A percentile compares a stretch with the other conserved stretches of the same genome.
Conservation (phyloP, 768 basidiomycete species). For the Suillus placidus region DNA sequence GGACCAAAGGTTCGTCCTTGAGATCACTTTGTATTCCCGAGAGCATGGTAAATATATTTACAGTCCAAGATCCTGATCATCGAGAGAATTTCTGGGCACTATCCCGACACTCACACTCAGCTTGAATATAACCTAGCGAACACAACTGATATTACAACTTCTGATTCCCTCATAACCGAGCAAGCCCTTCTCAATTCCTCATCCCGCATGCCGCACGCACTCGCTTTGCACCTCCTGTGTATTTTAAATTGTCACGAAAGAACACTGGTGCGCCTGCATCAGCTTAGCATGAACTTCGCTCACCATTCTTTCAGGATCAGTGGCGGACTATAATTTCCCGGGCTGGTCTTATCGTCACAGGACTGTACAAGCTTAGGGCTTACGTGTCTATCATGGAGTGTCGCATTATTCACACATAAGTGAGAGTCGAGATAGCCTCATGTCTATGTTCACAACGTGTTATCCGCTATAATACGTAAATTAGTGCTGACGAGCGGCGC, state of each 20-base stretch:
- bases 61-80: slow-evolving; percentile 12
- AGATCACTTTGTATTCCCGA: neutral
- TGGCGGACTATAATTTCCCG: neutral
- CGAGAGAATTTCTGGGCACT: slow-evolving; percentile 1
- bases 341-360: slow-evolving; percentile 3
- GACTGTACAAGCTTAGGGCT: slow-evolving; percentile 6
- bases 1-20: slow-evolving; percentile 7
- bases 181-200: neutral
- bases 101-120: neutral
- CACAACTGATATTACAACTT: neutral
- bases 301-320: slow-evolving; percentile 3
- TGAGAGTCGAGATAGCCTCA: neutral
- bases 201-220: neutral
- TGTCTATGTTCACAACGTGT: neutral
- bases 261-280: neutral
- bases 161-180: neutral
- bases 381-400: slow-evolving; percentile 10
- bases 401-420: neutral
- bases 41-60: neutral
- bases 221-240: slow-evolving; percentile 3
- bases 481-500: too few species aligned
- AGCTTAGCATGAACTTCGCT: neutral
- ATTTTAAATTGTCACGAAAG: slow-evolving; percentile 10
- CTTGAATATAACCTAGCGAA: neutral
- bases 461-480: neutral